phyloP scores from a whole-genome alignment of 441 rosid species.

The Corymbia calophylla region DNA sequence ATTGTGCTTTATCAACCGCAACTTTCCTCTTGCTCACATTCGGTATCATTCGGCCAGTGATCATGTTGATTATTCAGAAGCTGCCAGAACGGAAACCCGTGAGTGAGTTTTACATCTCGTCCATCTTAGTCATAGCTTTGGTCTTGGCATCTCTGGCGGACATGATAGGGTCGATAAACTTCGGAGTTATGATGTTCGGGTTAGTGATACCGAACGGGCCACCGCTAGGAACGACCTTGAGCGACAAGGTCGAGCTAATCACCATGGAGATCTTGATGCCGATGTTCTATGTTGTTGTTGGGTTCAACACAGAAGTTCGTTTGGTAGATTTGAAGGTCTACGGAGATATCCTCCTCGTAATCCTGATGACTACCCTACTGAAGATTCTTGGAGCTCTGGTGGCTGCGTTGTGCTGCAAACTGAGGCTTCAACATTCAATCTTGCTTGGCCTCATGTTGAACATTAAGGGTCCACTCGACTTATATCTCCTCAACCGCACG shows the following conservation, averaged over 20 bases:
- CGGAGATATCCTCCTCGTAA: neutral
- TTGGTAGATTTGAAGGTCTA: neutral
- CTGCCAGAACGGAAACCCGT: neutral
- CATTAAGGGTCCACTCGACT: conserved; percentile 1
- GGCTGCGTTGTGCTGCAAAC: neutral
- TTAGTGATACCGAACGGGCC: neutral
- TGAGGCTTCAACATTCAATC: neutral
- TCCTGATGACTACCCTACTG: neutral
- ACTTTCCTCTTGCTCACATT: neutral
- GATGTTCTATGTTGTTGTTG: neutral
- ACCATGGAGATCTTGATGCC: conserved; percentile 1
- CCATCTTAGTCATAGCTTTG: neutral
- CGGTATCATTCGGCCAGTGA: neutral
- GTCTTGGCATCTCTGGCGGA: neutral
- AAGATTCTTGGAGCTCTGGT: neutral
- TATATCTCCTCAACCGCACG: neutral
- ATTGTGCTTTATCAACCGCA: neutral
- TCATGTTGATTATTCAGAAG: neutral
- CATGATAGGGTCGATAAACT: neutral
- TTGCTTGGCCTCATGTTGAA: conserved; percentile 7
- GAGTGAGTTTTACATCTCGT: neutral
- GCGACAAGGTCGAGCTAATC: neutral
- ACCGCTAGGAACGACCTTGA: neutral
- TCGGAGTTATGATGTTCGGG: neutral
- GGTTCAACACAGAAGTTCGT: neutral